Evolutionary conservation across 495 filamentous ascomycete genomes (phyloP).

Genomic region (Acidiella bohemica): DNA sequence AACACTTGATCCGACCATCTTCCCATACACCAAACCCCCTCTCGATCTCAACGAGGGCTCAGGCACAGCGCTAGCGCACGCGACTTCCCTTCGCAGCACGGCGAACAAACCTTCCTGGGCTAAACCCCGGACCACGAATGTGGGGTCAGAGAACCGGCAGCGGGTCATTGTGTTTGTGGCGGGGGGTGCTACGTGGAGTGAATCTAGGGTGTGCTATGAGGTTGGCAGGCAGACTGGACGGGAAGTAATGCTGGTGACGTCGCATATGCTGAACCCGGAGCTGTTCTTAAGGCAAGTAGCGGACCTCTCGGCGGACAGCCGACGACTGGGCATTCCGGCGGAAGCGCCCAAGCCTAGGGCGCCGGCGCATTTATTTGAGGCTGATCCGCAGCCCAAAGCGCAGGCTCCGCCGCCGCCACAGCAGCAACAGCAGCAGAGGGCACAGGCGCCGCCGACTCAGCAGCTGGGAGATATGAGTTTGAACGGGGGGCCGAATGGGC

Average conservation of each 20-base stretch:
- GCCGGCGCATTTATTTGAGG: conserved; percentile 76
- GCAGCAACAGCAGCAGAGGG: conserved; percentile 22
- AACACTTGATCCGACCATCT: conserved; percentile 43
- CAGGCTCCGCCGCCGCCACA: conserved; percentile 29
- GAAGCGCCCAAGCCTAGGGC: conserved; percentile 68
- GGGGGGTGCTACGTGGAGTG: conserved; percentile 85
- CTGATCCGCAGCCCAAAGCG: conserved; percentile 41
- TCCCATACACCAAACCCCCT: conserved; percentile 73
- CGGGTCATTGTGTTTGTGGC: conserved; percentile 92
- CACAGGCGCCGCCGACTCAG: conserved; percentile 40
- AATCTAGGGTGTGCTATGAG: conserved; percentile 82
- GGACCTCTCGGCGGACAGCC: conserved; percentile 60
- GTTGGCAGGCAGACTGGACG: conserved; percentile 52
- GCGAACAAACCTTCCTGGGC: conserved; percentile 98
- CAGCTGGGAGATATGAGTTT: conserved; percentile 48
- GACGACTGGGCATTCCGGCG: conserved; percentile 62
- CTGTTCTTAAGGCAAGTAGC: conserved; percentile 71
- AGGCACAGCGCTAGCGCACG: conserved; percentile 39
- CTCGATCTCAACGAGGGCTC: conserved; percentile 45
- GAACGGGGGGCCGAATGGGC: conserved; percentile 24
- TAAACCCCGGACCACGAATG: conserved; percentile 46
- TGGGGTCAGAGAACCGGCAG: conserved; percentile 68
- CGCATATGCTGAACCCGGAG: conserved; percentile 74
- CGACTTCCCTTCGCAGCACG: conserved; percentile 69
- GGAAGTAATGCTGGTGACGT: conserved; percentile 83